phyloP scores from a whole-genome alignment of 345 rosid species.

The Mangifera indica region DNA sequence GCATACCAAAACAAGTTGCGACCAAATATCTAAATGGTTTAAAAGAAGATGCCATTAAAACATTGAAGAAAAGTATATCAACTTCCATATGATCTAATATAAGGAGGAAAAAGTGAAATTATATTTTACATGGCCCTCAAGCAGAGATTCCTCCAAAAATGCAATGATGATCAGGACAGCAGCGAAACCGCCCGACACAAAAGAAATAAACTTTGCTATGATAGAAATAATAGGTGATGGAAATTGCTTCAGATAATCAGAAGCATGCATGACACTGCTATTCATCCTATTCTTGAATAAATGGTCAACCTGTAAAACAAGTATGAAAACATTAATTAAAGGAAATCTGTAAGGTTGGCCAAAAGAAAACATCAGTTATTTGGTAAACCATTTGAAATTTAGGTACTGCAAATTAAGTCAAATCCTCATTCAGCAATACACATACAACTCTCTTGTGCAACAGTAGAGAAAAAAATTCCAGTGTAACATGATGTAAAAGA shows the following conservation, averaged over 20 bases:
- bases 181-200: constrained; percentile 97
- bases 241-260: constrained; percentile 85
- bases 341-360: neutral
- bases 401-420: neutral
- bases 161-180: constrained; percentile 95
- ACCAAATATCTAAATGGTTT: constrained; percentile 75
- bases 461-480: neutral
- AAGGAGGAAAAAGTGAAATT: constrained; percentile 19
- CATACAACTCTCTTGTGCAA: neutral
- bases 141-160: constrained; percentile 93
- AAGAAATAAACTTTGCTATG: constrained; percentile 87
- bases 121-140: constrained; percentile 88
- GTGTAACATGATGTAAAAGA: neutral
- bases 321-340: constrained; percentile 18
- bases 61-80: neutral
- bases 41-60: constrained; percentile 8
- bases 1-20: constrained; percentile 98
- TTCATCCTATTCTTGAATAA: constrained; percentile 94
- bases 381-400: too few relatives aligned
- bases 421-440: constrained; percentile 4
- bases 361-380: neutral
- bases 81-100: constrained; percentile 3
- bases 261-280: constrained; percentile 79
- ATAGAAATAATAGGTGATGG: constrained; percentile 91
- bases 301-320: constrained; percentile 79